Percentiles rank a stretch among this genome's conserved stretches.
These are phyloP conservation scores for Scalesia atractyloides DNA, from an alignment of 129 eudicot species.

Conservation along the genomic window DNA sequence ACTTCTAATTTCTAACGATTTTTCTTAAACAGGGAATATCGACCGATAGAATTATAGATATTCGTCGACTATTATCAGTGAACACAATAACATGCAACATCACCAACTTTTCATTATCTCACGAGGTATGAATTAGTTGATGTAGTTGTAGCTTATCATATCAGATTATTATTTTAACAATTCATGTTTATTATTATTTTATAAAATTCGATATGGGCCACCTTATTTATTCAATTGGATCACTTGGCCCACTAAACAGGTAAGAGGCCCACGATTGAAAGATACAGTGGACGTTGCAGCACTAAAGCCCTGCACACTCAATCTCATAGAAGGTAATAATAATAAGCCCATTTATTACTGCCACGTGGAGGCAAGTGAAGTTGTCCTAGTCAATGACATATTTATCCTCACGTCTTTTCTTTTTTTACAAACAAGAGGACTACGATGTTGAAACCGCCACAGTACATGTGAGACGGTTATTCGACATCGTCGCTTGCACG, in stretches of 20 bases:
- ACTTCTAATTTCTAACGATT: neutral
- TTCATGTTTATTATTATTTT: neutral
- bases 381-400: conserved; percentile 21
- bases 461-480: conserved; percentile 83
- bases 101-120: conserved; percentile 82
- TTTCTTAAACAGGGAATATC: conserved; percentile 77
- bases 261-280: conserved; percentile 86
- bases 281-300: conserved; percentile 96
- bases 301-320: conserved; percentile 79
- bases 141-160: neutral
- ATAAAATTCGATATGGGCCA: conserved; percentile 21
- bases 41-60: conserved; percentile 86
- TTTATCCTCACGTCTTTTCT: conserved; percentile 25
- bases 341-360: conserved; percentile 11
- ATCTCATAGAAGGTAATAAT: conserved; percentile 72
- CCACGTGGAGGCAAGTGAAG: conserved; percentile 24
- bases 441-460: conserved; percentile 79
- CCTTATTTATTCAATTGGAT: conserved; percentile 13
- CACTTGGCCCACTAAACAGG: conserved; percentile 43
- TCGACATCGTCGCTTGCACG: conserved; percentile 96
- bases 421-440: conserved; percentile 64
- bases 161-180: neutral
- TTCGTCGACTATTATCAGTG: conserved; percentile 82
- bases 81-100: conserved; percentile 67
- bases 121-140: conserved; percentile 58